A percentile compares a stretch with the other conserved stretches of the same genome.
These are phyloP conservation scores for Pseudisothecium myosuroides DNA, from an alignment of 225 moss, liverwort and hornwort genomes.

Conservation along the genomic window DNA sequence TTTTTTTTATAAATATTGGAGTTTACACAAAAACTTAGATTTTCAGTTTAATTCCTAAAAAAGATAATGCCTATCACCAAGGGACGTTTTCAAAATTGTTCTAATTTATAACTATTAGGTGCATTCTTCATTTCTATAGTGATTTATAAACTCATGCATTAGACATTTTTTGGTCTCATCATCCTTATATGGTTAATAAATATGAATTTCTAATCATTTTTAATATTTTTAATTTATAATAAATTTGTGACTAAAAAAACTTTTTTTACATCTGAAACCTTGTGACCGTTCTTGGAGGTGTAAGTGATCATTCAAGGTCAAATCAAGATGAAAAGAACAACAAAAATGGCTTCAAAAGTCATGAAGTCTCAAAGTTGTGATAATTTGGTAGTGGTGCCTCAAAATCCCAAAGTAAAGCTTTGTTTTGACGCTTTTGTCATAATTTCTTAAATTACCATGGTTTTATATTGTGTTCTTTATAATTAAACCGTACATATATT, in stretches of 20 bases:
- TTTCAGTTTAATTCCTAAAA: not conserved
- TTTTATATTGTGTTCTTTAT: not conserved
- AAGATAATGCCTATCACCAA: rapidly evolving
- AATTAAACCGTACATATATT: too few species aligned
- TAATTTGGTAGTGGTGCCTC: not conserved
- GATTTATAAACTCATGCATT: rapidly evolving
- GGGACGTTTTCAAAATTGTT: rapidly evolving
- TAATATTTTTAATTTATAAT: not conserved
- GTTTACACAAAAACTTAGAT: not conserved
- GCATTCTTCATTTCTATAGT: not conserved
- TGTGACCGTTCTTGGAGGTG: rapidly evolving
- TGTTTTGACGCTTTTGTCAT: too few species aligned
- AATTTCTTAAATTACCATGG: too few species aligned
- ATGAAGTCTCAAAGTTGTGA: not conserved
- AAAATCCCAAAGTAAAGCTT: not conserved
- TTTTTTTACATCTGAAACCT: not conserved
- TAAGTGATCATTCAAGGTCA: not conserved
- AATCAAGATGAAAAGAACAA: not conserved
- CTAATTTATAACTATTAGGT: rapidly evolving
- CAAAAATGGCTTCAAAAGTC: not conserved
- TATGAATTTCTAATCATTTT: not conserved
- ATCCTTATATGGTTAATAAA: rapidly evolving
- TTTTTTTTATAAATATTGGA: not conserved
- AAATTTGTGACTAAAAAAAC: not conserved
- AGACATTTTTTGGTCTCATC: too few species aligned